phyloP scores from a whole-genome alignment of 371 early-diverging fungal species.

The Actinomortierella ambigua region DNA sequence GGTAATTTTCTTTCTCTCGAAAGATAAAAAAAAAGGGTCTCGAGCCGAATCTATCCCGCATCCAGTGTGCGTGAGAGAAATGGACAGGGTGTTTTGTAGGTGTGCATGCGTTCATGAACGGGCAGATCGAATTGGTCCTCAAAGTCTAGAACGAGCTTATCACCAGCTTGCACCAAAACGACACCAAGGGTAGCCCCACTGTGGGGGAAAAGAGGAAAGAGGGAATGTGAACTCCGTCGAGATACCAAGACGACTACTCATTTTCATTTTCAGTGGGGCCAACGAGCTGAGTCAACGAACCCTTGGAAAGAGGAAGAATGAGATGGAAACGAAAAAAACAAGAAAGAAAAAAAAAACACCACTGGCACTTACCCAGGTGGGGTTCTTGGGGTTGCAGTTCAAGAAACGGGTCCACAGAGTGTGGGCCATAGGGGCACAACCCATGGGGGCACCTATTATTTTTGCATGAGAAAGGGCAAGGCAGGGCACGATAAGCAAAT shows the following conservation, averaged over 20 bases:
- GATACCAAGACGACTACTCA: no score
- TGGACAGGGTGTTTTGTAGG: no score
- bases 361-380: slow-evolving; percentile 71
- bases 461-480: background rate
- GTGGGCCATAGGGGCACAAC: slow-evolving; percentile 97
- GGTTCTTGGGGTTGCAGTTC: slow-evolving; percentile 85
- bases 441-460: slow-evolving; percentile 95
- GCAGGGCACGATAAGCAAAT: background rate
- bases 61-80: no score
- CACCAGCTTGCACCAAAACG: no score
- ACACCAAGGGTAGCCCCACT: slow-evolving; percentile 2
- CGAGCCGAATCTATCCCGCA: background rate
- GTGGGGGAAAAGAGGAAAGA: no score
- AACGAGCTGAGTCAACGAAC: slow-evolving; percentile 3
- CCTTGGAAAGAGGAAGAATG: slow-evolving; percentile 8
- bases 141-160: no score
- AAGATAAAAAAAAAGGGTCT: background rate
- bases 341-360: background rate
- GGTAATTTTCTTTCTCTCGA: background rate
- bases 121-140: no score
- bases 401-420: slow-evolving; percentile 88
- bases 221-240: no score
- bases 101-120: no score
- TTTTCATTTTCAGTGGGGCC: background rate
- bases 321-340: background rate